Evolutionary conservation across 495 filamentous ascomycete species (phyloP), one percentile per base, ranked within the genome.

Genomic region (Ramalina peruviana): DNA sequence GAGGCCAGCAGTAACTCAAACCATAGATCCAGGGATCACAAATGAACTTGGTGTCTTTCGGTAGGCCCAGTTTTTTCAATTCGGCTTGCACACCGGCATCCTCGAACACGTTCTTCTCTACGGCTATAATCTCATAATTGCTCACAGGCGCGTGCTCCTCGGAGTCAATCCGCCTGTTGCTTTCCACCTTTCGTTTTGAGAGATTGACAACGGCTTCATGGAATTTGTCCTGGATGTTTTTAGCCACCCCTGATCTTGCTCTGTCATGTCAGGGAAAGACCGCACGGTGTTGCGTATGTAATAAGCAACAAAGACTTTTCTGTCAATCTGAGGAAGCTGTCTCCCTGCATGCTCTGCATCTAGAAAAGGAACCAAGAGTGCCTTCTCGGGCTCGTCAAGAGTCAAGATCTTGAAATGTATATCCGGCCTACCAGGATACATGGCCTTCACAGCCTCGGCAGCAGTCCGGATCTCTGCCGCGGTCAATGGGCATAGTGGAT

Each of bases 1-100:
- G 15, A 17, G 41, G 23, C 6, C 19, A 20, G 17, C 7, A 12
- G 19, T 42, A 36, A 23, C n/a, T 36, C 59, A 45, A 64, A 78
- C 81, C 82, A 55, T 84, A 86, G 46, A 81, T 80, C 82, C 82
- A 86, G 4, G 82, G 81, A 55, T 86, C 82, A 23, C 69, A 62
- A 15, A 85, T 69, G 4, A 85, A 60, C 3, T 71, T 68, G 0
- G 74, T 72, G 13, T 78, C 82, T 53, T 78, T 65, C 0, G 82
- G 83, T 1, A 86, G 67, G 54, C 78, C 52, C 27, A 85, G 61
- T 60, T 86, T 83, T 15, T 69, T 73, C 37, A 86, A 66, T 58
- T 80, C 79, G 1, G 72, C 75, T 54, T 79, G 69, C 4, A 85
- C 80, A 0, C 62, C 60, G 19, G 70, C 68, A 55, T 85, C 72